Evolutionary conservation across 805 yeast genomes (phyloP), one percentile per base, ranked within the genome.

Genomic region (Pichia eremophila): DNA sequence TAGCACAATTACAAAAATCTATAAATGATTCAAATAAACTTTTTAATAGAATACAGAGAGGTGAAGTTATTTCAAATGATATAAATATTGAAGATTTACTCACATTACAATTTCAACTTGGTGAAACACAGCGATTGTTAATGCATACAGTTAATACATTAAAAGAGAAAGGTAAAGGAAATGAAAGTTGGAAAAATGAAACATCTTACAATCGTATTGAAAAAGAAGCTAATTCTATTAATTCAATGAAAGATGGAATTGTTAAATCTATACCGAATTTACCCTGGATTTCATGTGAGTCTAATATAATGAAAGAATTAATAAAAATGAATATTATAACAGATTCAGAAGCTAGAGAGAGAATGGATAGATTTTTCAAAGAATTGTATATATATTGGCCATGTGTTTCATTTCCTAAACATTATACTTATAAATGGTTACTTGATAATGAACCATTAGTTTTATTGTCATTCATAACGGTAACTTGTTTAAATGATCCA

Each of bases 331-430:
- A 62, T 17, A 57, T 72, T 6, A 41, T 74, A 5, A 47, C 64
- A 5, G 14, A 18, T 8, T 53, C 60, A 11, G 62, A 63, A 6
- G 66, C 73, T 2, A 57, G 58, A 28, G 46, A 51, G 14, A 62
- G 75, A 51, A 68, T 58, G 46, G 51, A 57, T 8, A 61, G 53
- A 44, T 77, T 75, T 51, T 54, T 65, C 14, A 43, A 60, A 8
- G 65, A 69, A 12, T 63, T 75, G 60, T 55, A 72, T 15, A 63
- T 69, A 12, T 74, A 63, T 55, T 77, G 75, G 69, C 82, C 81
- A 9, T 65, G 73, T 39, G 62, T 74, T 4, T 65, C 75, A 15
- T 57, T 76, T 31, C 72, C 79, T 0, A 32, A 46, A 0, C 49
- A 56, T 38, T 64, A 64, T 31, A 61, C 67, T 15, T 75, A 68